These are phyloP conservation scores for Jaltomata sinuosa DNA, from an alignment of 257 asterid species.

Conservation along the genomic window DNA sequence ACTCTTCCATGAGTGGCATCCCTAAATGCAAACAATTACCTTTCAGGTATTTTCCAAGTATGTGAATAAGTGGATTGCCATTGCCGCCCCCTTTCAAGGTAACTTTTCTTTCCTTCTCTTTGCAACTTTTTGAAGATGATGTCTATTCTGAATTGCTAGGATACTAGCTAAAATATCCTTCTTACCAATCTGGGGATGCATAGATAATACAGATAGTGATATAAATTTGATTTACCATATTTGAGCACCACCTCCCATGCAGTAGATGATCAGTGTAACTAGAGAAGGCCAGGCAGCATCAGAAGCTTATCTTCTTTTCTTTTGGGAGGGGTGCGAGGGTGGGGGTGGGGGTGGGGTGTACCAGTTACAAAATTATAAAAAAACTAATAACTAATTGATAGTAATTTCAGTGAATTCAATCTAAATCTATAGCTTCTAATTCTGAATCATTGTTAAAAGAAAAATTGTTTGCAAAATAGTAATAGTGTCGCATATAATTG, in stretches of 20 bases:
- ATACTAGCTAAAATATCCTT: neutral
- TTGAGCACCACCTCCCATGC: neutral
- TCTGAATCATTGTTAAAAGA: neutral
- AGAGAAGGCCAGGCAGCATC: neutral
- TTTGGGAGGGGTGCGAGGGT: no score
- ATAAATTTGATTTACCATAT: neutral
- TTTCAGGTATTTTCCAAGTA: slow-evolving; percentile 63
- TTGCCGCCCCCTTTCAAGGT: slow-evolving; percentile 92
- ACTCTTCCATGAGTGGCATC: neutral
- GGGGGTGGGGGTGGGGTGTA: neutral
- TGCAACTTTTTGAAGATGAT: neutral
- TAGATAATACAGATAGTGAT: neutral
- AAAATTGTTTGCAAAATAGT: neutral
- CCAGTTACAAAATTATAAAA: neutral
- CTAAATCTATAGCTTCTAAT: neutral
- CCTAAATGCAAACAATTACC: slow-evolving; percentile 2
- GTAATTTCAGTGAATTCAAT: neutral
- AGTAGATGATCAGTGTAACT: neutral
- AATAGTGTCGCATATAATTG: neutral
- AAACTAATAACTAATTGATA: neutral
- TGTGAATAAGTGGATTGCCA: slow-evolving; percentile 74
- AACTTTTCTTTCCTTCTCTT: neutral
- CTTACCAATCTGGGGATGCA: neutral
- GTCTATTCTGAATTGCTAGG: neutral
- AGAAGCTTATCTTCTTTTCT: neutral